Evolutionary conservation across 2,329 filamentous ascomycete species (phyloP), one percentile per base, ranked within the genome.

Genomic region (Alternaria incomplexa): DNA sequence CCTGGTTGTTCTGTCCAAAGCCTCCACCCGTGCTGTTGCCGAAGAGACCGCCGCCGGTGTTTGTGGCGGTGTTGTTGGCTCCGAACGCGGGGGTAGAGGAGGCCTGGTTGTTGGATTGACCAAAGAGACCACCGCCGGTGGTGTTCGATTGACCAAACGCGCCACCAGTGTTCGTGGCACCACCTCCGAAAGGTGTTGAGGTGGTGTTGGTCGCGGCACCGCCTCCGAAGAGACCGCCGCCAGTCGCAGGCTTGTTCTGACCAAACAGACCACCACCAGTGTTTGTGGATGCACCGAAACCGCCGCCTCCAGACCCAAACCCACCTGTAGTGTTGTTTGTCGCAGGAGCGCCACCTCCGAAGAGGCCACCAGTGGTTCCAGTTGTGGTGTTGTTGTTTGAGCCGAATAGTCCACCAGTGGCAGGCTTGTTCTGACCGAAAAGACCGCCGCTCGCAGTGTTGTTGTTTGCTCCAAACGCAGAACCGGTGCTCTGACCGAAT

Each of bases 191-290:
- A 11, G 70, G 65, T 32, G 68, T 74, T 13, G 69, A 65, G 20
- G 69, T 63, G 15, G 73, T 74, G 44, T 69, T 73, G 5, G 71
- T 67, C 43, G 72, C 65, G 5, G 68, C 64, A 6, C 75, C 73
- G 7, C 74, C 68, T 23, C 76, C 76, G 25, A 78, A 83, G 2
- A 70, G 59, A 76, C 60, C 81, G 30, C 67, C 70, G 25, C 76
- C 53, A 75, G 76, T 60, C 72, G 71, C 66, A 79, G 76, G 63
- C 78, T 68, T 74, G 55, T 73, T 77, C 36, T 74, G 73, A 9
- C 86, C 85, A 65, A 90, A 90, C 5, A 90, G 70, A 45, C 83
- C 79, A 26, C 79, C 75, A 26, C 73, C 72, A 20, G 61, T 61
- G 25, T 64, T 73, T 23, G 72, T 71, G 25, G 72, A 67, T 13